Conservation (phyloP, 1,284 basidiomycete species). For the Omphalotus olearius region DNA sequence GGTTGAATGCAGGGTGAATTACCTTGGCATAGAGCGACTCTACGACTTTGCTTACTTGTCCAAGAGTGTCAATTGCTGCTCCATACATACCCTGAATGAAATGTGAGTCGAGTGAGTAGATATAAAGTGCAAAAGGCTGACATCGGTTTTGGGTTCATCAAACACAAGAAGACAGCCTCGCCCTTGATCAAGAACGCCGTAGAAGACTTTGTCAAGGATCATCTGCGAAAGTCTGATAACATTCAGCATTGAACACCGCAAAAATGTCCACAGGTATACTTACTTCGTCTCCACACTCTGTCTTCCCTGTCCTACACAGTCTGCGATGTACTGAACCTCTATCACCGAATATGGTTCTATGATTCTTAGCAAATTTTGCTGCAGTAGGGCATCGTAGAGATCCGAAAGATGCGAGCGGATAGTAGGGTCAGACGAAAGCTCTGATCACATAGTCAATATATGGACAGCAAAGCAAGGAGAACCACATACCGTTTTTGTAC, state of each 20-base stretch:
- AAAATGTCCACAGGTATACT: constrained; percentile 25
- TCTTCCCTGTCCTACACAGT: constrained; percentile 85
- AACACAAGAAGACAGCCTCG: constrained; percentile 90
- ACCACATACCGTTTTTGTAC: constrained; percentile 73
- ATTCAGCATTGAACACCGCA: neutral
- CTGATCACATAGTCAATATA: constrained; percentile 25
- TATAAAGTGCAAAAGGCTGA: constrained; percentile 35
- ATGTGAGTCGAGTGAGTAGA: neutral
- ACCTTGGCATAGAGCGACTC: constrained; percentile 89
- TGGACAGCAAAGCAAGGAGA: neutral
- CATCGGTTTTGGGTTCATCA: constrained; percentile 81
- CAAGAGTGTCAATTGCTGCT: constrained; percentile 84
- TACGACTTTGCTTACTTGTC: constrained; percentile 88
- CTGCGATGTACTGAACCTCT: constrained; percentile 87
- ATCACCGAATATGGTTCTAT: constrained; percentile 95
- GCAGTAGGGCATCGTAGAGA: constrained; percentile 91
- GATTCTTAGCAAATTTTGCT: constrained; percentile 92
- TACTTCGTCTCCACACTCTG: constrained; percentile 95
- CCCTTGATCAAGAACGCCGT: constrained; percentile 94
- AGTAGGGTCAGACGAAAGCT: constrained; percentile 90
- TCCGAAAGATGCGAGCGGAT: constrained; percentile 92
- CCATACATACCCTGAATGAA: constrained; percentile 73
- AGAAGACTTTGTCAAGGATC: constrained; percentile 95
- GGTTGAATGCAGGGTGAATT: constrained; percentile 30
- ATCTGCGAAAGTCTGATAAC: constrained; percentile 82